A percentile compares a stretch with the other conserved stretches of the same genome.
phyloP scores from a whole-genome alignment of 805 yeast species.

The Sungouiozyma intestinalis region DNA sequence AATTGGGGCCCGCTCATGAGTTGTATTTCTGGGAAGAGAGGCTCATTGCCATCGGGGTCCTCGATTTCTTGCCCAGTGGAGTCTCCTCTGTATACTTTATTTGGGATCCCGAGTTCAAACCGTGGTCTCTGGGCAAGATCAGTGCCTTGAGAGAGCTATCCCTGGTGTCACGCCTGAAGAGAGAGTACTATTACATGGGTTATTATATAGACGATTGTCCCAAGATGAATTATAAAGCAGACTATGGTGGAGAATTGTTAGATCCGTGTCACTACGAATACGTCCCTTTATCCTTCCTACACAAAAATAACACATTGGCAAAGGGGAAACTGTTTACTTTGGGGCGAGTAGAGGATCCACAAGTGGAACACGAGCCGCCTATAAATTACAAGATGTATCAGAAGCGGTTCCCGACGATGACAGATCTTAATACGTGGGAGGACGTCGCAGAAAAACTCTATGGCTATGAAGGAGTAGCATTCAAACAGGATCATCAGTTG shows the following conservation, averaged over 20 bases:
- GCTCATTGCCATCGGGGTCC: conserved; percentile 64
- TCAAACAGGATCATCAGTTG: neutral
- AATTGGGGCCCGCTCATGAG: conserved; percentile 64
- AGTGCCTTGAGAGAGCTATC: conserved; percentile 65
- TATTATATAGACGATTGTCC: conserved; percentile 68
- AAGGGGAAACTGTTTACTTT: conserved; percentile 22
- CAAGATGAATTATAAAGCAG: conserved; percentile 74
- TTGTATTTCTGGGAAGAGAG: conserved; percentile 55
- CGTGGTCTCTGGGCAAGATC: conserved; percentile 64
- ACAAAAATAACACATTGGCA: conserved; percentile 9
- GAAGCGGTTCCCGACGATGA: neutral
- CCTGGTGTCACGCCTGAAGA: conserved; percentile 33
- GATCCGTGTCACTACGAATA: conserved; percentile 43
- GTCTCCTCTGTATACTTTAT: conserved; percentile 79
- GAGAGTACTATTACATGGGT: conserved; percentile 56
- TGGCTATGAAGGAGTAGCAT: conserved; percentile 29
- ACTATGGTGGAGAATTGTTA: conserved; percentile 65
- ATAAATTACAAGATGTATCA: neutral
- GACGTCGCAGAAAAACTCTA: conserved; percentile 32
- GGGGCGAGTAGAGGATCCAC: too few species aligned
- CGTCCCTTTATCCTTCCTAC: conserved; percentile 18
- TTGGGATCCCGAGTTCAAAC: conserved; percentile 73
- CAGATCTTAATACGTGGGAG: neutral
- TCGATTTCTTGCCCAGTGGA: conserved; percentile 67
- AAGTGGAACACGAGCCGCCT: neutral